A percentile compares a stretch with the other conserved stretches of the same genome.
phyloP scores from a whole-genome alignment of 306 rosid genomes.

The Adenanthera pavonina region DNA sequence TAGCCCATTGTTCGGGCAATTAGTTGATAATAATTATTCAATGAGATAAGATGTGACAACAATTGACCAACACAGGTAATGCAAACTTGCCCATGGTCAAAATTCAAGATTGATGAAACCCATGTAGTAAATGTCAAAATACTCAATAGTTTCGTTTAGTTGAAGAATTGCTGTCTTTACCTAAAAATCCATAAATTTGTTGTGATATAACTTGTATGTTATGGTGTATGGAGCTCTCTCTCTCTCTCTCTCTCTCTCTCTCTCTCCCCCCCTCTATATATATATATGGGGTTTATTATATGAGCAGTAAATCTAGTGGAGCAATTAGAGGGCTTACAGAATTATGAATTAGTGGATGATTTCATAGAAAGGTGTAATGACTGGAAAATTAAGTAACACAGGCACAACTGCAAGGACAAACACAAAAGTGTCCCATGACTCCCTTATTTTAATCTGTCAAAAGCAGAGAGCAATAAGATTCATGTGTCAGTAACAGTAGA shows the following conservation, averaged over 20 bases:
- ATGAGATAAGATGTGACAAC: not conserved
- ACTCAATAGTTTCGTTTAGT: not conserved
- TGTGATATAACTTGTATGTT: not conserved
- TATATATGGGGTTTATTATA: conserved; percentile 14
- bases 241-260: not conserved
- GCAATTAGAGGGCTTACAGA: conserved; percentile 30
- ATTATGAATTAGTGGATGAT: conserved; percentile 43
- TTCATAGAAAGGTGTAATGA: conserved; percentile 54
- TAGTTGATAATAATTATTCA: not conserved
- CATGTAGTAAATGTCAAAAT: not conserved
- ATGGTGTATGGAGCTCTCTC: not conserved
- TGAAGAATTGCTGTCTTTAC: not conserved
- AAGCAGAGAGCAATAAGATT: conserved; percentile 59
- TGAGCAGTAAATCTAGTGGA: conserved; percentile 41
- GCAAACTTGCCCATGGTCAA: not conserved
- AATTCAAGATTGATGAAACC: not conserved
- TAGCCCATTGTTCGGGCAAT: too few relatives aligned
- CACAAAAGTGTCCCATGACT: conserved; percentile 45
- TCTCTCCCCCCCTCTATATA: not conserved
- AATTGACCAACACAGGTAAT: not conserved
- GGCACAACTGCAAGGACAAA: conserved; percentile 55
- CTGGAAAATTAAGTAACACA: conserved; percentile 59
- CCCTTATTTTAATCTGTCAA: conserved; percentile 28
- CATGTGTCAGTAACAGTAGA: conserved; percentile 73
- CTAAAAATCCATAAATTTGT: not conserved